Percentiles rank a stretch among this genome's conserved stretches.
These are phyloP conservation scores for Gossypium rotundifolium DNA, from an alignment of 345 rosid species.

Conservation along the genomic window DNA sequence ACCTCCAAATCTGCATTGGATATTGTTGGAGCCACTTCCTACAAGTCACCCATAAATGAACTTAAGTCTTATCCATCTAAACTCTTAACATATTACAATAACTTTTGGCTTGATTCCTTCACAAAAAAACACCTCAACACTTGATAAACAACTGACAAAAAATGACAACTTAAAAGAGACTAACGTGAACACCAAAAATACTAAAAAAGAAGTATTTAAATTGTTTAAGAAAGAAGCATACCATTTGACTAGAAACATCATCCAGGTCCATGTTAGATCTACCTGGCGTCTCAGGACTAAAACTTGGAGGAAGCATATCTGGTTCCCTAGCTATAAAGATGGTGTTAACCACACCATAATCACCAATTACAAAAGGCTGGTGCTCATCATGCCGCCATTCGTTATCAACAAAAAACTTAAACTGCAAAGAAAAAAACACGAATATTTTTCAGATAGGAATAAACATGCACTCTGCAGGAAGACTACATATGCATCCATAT, in stretches of 20 bases:
- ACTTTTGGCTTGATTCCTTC: background rate
- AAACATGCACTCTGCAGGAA: background rate
- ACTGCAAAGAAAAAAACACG: conserved; percentile 42
- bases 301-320: conserved; percentile 30
- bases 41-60: background rate
- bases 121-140: background rate
- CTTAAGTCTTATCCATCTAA: background rate
- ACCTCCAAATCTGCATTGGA: conserved; percentile 63
- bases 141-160: background rate
- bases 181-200: background rate
- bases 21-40: conserved; percentile 37
- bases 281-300: conserved; percentile 31
- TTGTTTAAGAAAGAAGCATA: conserved; percentile 19
- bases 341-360: conserved; percentile 68
- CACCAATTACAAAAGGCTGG: conserved; percentile 45
- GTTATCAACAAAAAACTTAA: conserved; percentile 82
- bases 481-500: background rate
- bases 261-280: conserved; percentile 79
- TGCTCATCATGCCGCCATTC: conserved; percentile 89
- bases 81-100: background rate
- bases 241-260: conserved; percentile 43
- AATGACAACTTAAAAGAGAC: background rate
- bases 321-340: conserved; percentile 45
- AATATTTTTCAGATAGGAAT: conserved; percentile 12
- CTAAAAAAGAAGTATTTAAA: background rate